Evolutionary conservation across 371 early-diverging fungal genomes (phyloP), one percentile per base, ranked within the genome.

Genomic region (Zopfochytrium polystomum): DNA sequence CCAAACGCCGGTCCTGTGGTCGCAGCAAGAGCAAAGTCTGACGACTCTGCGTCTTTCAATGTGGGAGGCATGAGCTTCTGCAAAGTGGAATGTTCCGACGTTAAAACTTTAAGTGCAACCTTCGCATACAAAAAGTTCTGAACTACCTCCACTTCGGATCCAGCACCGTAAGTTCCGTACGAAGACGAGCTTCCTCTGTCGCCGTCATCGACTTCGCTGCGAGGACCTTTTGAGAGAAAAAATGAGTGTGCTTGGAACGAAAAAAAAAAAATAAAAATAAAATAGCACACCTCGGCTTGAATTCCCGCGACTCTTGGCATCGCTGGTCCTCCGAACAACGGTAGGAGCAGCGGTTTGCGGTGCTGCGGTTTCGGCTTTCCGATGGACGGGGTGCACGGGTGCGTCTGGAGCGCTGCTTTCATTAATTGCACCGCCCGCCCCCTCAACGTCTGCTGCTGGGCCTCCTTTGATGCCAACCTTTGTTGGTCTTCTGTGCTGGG

Each of bases 21-120:
- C 2, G 69, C 43, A 2, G 72, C 27, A 2, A 74, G 49, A 1
- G 74, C 75, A 63, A 79, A 79, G 44, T 74, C 72, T n/a, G 75
- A 57, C 11, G 65, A 65, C 44, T 65, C 67, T 42, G 18, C 15
- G 20, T 63, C 58, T 26, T 49, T 35, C 32, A 68, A 44, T 5
- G 49, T 43, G 9, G 71, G 71, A 18, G 72, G 73, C 66, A 70
- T 54, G 2, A 62, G 53, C 65, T 57, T 66, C 63, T 64, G 31
- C 32, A 33, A 23, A 20, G 34, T 32, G 2, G 57, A 31, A 31
- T 11, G 18, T 18, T 7, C 18, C 38, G 18, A 18, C 38, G 38
- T 38, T 38, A 11, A 18, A 18, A 7, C 11, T 38, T 38, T 38
- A 38, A 18, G 38, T 38, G 7, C 18, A 18, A 7, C 38, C 38